These are phyloP conservation scores for Pilatotrama ljubarskyi DNA, from an alignment of 768 basidiomycete genomes.

Conservation along the genomic window DNA sequence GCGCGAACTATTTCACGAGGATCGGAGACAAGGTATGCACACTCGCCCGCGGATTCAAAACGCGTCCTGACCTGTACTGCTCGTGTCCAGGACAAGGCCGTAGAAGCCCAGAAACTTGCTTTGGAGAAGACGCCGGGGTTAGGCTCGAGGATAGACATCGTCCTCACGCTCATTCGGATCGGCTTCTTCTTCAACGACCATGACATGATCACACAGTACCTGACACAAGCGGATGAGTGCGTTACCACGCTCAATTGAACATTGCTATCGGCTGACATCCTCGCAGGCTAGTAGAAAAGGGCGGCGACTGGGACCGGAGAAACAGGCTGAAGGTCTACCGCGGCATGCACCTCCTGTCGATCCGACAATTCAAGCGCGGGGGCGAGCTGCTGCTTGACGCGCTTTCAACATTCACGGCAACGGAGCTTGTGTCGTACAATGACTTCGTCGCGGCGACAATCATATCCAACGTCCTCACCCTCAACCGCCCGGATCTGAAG, in stretches of 20 bases:
- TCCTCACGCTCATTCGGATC: constrained; percentile 83
- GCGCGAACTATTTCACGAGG: constrained; percentile 81
- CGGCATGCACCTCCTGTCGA: constrained; percentile 80
- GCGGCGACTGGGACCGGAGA: constrained; percentile 97
- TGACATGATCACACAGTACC: constrained; percentile 64
- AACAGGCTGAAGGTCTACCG: constrained; percentile 97
- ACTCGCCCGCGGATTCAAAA: not conserved
- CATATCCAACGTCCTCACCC: constrained; percentile 71
- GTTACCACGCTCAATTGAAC: constrained; percentile 32
- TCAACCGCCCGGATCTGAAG: constrained; percentile 85
- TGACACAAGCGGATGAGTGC: constrained; percentile 80
- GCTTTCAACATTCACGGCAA: constrained; percentile 91
- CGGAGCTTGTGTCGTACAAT: constrained; percentile 84
- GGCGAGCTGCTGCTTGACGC: constrained; percentile 89
- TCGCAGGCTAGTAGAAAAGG: constrained; percentile 82
- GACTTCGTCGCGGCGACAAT: constrained; percentile 88
- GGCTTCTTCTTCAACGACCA: constrained; percentile 89
- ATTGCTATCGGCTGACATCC: not conserved
- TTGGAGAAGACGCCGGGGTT: constrained; percentile 91
- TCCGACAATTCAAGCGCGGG: constrained; percentile 88
- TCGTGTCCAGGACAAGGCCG: constrained; percentile 67
- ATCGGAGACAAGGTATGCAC: constrained; percentile 78
- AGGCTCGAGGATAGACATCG: constrained; percentile 91
- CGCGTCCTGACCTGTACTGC: not conserved
- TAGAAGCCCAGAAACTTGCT: constrained; percentile 80